phyloP scores from a whole-genome alignment of 2,329 filamentous ascomycete genomes.

The Metarhizium anisopliae region DNA sequence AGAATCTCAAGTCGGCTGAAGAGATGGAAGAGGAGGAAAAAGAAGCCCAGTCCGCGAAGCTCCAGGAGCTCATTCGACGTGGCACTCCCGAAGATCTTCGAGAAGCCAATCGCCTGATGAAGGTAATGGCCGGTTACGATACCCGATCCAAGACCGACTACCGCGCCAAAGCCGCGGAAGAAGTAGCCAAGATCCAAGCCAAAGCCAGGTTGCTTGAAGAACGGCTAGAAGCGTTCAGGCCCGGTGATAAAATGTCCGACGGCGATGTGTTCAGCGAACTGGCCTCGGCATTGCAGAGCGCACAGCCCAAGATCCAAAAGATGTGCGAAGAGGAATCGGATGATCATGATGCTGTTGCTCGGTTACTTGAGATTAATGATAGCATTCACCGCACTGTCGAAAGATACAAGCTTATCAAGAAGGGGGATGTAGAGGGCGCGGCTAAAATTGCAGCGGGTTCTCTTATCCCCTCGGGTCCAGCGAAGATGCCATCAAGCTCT shows the following conservation, averaged over 20 bases:
- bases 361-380: constrained; percentile 94
- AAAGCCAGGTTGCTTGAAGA: constrained; percentile 91
- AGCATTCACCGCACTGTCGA: constrained; percentile 97
- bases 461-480: constrained; percentile 25
- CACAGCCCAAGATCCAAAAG: constrained; percentile 96
- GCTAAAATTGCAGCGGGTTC: constrained; percentile 77
- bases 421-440: constrained; percentile 80
- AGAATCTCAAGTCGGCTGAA: constrained; percentile 93
- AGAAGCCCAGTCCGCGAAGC: constrained; percentile 92
- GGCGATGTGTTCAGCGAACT: constrained; percentile 73
- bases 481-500: constrained; percentile 46
- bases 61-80: constrained; percentile 90
- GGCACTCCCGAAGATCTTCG: constrained; percentile 89
- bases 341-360: constrained; percentile 89
- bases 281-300: constrained; percentile 78
- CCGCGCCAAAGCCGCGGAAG: constrained; percentile 91
- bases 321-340: constrained; percentile 99
- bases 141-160: constrained; percentile 95
- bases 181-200: constrained; percentile 89
- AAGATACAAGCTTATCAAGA: constrained; percentile 91
- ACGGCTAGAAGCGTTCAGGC: constrained; percentile 74
- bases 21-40: constrained; percentile 98
- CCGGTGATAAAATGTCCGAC: constrained; percentile 67
- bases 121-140: constrained; percentile 97
- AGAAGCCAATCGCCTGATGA: constrained; percentile 97